Percentiles rank a stretch among this genome's conserved stretches.
Conservation (phyloP, 805 yeast genomes). For the Suhomyces prunicola region DNA sequence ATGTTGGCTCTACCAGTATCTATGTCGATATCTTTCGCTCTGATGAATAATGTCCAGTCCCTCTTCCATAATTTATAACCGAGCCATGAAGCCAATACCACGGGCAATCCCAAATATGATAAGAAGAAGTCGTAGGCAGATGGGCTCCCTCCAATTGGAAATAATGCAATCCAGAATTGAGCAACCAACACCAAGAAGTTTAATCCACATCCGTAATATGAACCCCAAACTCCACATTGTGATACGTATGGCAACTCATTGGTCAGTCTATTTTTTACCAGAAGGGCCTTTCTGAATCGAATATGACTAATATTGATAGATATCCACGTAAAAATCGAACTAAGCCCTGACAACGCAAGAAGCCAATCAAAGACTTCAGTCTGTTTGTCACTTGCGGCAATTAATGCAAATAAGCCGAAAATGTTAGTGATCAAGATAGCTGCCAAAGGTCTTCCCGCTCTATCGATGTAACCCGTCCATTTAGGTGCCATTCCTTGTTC, state of each 20-base stretch:
- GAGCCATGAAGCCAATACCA: conserved; percentile 27
- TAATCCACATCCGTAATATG: conserved; percentile 48
- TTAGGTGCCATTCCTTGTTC: conserved; percentile 63
- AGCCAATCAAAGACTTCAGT: conserved; percentile 63
- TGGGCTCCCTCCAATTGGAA: conserved; percentile 47
- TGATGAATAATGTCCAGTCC: conserved; percentile 25
- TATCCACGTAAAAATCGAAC: conserved; percentile 63
- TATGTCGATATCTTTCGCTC: conserved; percentile 29
- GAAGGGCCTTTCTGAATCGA: conserved; percentile 57
- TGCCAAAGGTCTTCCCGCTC: conserved; percentile 62
- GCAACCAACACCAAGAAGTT: conserved; percentile 51
- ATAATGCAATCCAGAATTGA: conserved; percentile 65
- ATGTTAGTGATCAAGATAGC: conserved; percentile 48
- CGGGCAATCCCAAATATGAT: conserved; percentile 33
- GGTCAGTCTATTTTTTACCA: conserved; percentile 45
- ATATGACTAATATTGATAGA: conserved; percentile 58
- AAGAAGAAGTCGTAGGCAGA: conserved; percentile 31
- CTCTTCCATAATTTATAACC: conserved; percentile 27
- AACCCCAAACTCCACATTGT: conserved; percentile 52
- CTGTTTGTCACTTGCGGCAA: conserved; percentile 51
- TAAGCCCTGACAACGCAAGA: conserved; percentile 59
- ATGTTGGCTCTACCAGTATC: conserved; percentile 35
- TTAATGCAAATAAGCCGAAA: conserved; percentile 60
- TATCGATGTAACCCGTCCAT: conserved; percentile 56
- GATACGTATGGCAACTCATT: conserved; percentile 53